phyloP scores from a whole-genome alignment of 108 stramenopile genomes.

The Schizochytrium sp. region DNA sequence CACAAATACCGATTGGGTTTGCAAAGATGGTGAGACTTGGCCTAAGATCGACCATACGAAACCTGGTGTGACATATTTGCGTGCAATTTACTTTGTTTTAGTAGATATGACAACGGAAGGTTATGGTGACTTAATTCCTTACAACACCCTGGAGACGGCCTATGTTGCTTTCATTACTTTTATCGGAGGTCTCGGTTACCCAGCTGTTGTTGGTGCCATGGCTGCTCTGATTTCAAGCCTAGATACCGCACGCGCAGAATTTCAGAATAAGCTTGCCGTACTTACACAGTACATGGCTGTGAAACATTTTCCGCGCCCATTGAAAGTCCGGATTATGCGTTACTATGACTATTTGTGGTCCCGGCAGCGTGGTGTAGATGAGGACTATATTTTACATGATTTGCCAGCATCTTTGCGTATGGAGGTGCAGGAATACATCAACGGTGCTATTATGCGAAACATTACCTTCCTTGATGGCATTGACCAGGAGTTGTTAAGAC shows the following conservation, averaged over 20 bases:
- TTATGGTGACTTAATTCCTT: slow-evolving; percentile 76
- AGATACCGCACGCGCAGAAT: slow-evolving; percentile 64
- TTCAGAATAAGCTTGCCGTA: neutral
- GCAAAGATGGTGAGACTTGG: slow-evolving; percentile 12
- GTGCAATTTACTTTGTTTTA: slow-evolving; percentile 75
- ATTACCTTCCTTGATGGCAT: slow-evolving; percentile 72
- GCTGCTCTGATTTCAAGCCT: slow-evolving; percentile 76
- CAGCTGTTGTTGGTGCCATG: slow-evolving; percentile 75
- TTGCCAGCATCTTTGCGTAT: slow-evolving; percentile 71
- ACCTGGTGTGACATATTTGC: slow-evolving; percentile 64
- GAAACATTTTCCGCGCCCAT: slow-evolving; percentile 48
- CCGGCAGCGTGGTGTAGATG: slow-evolving; percentile 74
- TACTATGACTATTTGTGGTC: slow-evolving; percentile 77
- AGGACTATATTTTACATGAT: slow-evolving; percentile 70
- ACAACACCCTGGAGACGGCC: slow-evolving; percentile 71
- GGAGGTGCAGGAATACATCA: slow-evolving; percentile 68
- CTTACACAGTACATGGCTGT: slow-evolving; percentile 65
- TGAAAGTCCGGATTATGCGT: slow-evolving; percentile 65
- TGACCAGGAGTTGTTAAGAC: slow-evolving; percentile 68
- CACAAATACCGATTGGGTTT: neutral
- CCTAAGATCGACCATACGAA: neutral
- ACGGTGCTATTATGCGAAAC: slow-evolving; percentile 62
- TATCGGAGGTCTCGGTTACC: slow-evolving; percentile 74
- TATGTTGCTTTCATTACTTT: slow-evolving; percentile 70
- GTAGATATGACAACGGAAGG: slow-evolving; percentile 74